phyloP scores from a whole-genome alignment of 805 yeast species.

The Lipomyces orientalis region DNA sequence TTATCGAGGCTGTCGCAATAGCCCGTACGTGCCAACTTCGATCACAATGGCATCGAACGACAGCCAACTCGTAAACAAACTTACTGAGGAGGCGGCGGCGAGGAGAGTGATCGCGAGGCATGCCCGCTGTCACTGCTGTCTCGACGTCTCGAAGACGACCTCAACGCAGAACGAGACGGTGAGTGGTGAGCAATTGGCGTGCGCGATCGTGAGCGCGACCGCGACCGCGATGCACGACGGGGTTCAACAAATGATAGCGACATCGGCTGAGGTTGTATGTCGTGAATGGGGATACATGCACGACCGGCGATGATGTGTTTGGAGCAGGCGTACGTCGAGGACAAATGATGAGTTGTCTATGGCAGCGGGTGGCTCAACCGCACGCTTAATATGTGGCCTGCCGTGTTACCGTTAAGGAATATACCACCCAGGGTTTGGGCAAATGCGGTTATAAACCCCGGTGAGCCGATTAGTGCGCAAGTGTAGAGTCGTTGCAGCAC shows the following conservation, averaged over 20 bases:
- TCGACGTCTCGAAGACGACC: constrained; percentile 13
- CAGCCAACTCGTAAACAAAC: constrained; percentile 1
- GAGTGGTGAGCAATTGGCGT: not conserved
- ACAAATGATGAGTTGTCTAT: not conserved
- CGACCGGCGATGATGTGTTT: not conserved
- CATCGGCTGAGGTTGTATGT: not conserved
- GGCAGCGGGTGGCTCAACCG: not conserved
- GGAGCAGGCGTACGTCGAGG: not conserved
- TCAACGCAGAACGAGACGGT: not conserved
- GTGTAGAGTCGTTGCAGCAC: not conserved
- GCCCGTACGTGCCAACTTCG: not conserved
- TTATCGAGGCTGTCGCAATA: not conserved
- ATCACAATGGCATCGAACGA: not conserved
- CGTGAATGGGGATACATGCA: not conserved
- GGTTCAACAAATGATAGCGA: not conserved
- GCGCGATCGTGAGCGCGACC: not conserved
- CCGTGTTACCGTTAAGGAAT: not conserved
- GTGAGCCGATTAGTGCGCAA: not conserved
- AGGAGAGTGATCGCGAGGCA: not conserved
- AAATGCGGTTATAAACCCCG: not conserved
- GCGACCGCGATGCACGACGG: not conserved
- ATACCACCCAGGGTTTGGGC: not conserved
- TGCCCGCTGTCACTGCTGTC: constrained; percentile 10
- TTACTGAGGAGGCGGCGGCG: constrained; percentile 18
- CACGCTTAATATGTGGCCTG: not conserved